Evolutionary conservation across 169 alveolate genomes (phyloP), one percentile per base, ranked within the genome.

Genomic region (Eimeria falciformis): DNA sequence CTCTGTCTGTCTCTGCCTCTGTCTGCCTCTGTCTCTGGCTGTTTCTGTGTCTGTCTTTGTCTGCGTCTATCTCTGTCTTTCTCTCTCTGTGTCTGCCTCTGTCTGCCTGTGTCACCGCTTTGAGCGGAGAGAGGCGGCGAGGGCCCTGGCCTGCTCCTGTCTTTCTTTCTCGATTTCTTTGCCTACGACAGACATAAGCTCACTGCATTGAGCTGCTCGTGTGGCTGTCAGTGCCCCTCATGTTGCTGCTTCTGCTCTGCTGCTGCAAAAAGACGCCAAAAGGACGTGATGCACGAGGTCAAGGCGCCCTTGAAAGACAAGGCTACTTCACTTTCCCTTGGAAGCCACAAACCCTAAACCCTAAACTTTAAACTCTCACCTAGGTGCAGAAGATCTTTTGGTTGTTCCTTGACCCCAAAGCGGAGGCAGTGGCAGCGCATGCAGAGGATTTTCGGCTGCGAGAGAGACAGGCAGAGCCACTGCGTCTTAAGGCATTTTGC

Each of bases 381-480:
- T 21, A 50, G 62, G 62, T 21, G 18, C 11, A 21, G 62, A 50
- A 50, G 62, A 50, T 12, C 23, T 50, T n/a, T n/a, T n/a, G n/a
- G n/a, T n/a, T n/a, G n/a, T 12, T 21, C 62, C 62, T 29, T n/a
- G 73, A 9, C 29, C 25, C 73, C 73, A 62, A 62, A 62, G 37
- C 73, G 17, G 37, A 62, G n/a, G 25, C 33, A 7, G 73, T n/a
- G 17, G 73, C 73, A 62, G 73, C 73, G 73, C 73, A 62, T 62
- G 73, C 73, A 62, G 33, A 62, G 73, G 12, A 62, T 12, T 6
- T 12, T 0, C 2, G 73, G 73, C 62, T 50, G 62, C 62, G 2
- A 21, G 23, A 50, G 62, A 12, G 18, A 50, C n/a, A n/a, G n/a
- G n/a, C n/a, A n/a, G n/a, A n/a, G n/a, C n/a, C n/a, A n/a, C n/a